These are phyloP conservation scores for Trichosporon inkin DNA, from an alignment of 1,284 basidiomycete genomes.

Conservation along the genomic window DNA sequence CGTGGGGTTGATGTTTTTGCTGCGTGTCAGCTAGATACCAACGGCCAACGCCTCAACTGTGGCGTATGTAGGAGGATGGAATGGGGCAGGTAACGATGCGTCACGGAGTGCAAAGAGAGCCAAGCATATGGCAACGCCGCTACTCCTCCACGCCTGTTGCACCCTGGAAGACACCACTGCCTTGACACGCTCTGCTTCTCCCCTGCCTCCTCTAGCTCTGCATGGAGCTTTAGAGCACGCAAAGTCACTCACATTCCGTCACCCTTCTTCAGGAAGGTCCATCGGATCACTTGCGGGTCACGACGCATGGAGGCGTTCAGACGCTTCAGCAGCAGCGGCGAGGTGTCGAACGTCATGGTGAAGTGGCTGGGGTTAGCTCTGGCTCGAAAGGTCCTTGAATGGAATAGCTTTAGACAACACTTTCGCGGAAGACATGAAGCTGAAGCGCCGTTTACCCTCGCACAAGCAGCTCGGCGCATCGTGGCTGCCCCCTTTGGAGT, in stretches of 20 bases:
- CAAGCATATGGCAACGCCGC: too few relatives aligned
- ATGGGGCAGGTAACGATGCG: neutral
- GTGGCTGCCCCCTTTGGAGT: too few relatives aligned
- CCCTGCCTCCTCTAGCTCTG: neutral
- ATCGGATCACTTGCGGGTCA: constrained; percentile 46
- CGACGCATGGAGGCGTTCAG: constrained; percentile 43
- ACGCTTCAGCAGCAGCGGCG: constrained; percentile 43
- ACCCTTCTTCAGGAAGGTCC: constrained; percentile 26
- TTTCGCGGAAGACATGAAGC: neutral
- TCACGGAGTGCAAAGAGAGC: neutral
- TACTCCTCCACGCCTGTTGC: too few relatives aligned
- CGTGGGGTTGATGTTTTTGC: constrained; percentile 18
- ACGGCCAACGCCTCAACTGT: too few relatives aligned
- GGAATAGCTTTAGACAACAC: neutral
- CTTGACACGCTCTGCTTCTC: neutral
- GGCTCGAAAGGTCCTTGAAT: neutral
- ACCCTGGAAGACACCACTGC: too few relatives aligned
- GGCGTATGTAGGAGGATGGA: neutral
- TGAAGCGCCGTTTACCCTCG: neutral
- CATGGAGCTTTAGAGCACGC: neutral
- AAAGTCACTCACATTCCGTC: constrained; percentile 17
- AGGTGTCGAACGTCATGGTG: constrained; percentile 48
- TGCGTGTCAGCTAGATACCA: constrained; percentile 12
- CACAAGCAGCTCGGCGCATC: too few relatives aligned
- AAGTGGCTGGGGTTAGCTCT: constrained; percentile 42